Base-by-base conservation (phyloP, 306 rosid genomes). In the Erythrophleum fordii region DNA sequence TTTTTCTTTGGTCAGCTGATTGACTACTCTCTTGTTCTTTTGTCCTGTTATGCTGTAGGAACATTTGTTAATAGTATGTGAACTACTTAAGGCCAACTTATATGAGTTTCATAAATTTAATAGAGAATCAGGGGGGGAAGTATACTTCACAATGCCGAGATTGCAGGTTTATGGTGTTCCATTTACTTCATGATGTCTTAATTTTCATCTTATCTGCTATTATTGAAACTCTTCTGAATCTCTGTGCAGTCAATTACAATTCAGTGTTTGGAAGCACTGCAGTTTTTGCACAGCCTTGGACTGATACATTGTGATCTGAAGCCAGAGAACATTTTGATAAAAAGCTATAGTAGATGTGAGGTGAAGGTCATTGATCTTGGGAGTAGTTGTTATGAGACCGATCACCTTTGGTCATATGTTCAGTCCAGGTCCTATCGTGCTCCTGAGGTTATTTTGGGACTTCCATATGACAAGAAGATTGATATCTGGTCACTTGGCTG, bases 401-500 rank as follows among this genome's bases (percentile, higher is more conserved):
- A 96, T 92, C 99, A 96, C 81, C 97, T 96, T 81, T 96, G 98
- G 86, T 93, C 98, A 12, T 96, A 96, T 56, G 99, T 96, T 80
- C 99, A 96, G 77, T 96, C 99, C 52, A 92, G 99, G 87, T 93
- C 99, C 73, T 96, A 96, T 89, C 98, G 99, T n/a, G 98, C 99
- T 82, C 99, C 99, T 7, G 99, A 96, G 91, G 99, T 96, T 87
- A 93, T 96, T 69, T 83, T 96, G 87, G 99, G 99, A 73, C 97
- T 93, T 89, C 83, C 98, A 56, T 96, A 96, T 87, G 93, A 92
- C 78, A 93, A 93, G 86, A 93, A 96, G 93, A 96, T 96, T 77
- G 99, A 96, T 84, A 84, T 96, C 73, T 96, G 99, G 99, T 96
- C 99, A 68, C 99, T 96, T 85, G 99, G 99, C 80, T 96, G 99